phyloP scores from a whole-genome alignment of 2,329 filamentous ascomycete species.

The Pestalotiopsis sp. region DNA sequence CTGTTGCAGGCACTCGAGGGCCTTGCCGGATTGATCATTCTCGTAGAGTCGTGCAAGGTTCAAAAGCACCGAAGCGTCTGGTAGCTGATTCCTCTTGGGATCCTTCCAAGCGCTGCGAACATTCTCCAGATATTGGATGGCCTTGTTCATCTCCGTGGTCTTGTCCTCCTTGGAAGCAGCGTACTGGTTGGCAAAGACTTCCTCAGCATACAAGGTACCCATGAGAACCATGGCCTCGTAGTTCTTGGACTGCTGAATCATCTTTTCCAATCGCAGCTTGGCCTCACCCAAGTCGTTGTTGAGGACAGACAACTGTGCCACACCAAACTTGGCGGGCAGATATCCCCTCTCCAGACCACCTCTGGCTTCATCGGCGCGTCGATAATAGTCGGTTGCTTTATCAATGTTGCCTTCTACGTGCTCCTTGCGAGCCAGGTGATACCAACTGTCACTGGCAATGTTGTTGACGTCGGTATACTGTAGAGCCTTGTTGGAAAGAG shows the following conservation, averaged over 20 bases:
- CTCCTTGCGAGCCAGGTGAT: conserved; percentile 86
- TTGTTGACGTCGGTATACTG: conserved; percentile 95
- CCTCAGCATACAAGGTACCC: conserved; percentile 90
- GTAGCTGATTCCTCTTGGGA: conserved; percentile 77
- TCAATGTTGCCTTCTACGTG: conserved; percentile 78
- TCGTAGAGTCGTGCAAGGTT: conserved; percentile 94
- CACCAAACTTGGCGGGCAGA: conserved; percentile 91
- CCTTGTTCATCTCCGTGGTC: conserved; percentile 81
- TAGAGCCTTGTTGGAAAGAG: conserved; percentile 88
- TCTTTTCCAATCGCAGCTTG: conserved; percentile 92
- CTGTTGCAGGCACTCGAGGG: conserved; percentile 86
- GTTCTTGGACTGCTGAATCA: conserved; percentile 81
- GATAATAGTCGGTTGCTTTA: conserved; percentile 84
- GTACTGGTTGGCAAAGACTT: conserved; percentile 80
- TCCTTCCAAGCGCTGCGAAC: conserved; percentile 93
- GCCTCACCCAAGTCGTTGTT: conserved; percentile 87
- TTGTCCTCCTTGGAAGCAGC: conserved; percentile 83
- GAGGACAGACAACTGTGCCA: conserved; percentile 84
- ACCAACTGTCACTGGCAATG: conserved; percentile 97
- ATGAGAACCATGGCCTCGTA: conserved; percentile 91
- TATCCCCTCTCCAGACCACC: conserved; percentile 91
- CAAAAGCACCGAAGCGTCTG: conserved; percentile 85
- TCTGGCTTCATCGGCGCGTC: conserved; percentile 85
- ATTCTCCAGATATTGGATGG: conserved; percentile 79
- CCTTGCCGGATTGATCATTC: conserved; percentile 81